These are phyloP conservation scores for Talaromyces trachyspermus DNA, from an alignment of 495 filamentous ascomycete species.

Conservation along the genomic window DNA sequence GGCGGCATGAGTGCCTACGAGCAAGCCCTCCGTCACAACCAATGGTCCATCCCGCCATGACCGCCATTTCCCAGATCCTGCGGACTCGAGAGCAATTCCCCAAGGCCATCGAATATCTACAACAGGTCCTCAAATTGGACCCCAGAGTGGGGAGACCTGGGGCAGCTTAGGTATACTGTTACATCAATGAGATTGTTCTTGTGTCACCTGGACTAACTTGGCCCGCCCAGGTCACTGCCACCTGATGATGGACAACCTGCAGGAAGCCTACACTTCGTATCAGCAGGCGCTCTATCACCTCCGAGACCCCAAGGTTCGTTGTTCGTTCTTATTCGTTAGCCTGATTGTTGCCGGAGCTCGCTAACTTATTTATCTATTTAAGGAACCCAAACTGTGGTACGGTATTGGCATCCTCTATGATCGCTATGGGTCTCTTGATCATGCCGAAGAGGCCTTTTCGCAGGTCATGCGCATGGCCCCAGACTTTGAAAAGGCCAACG, in stretches of 20 bases:
- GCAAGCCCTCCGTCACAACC: conserved; percentile 77
- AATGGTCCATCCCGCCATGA: conserved; percentile 92
- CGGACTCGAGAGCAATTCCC: conserved; percentile 88
- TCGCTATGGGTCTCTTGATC: conserved; percentile 91
- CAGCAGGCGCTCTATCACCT: conserved; percentile 92
- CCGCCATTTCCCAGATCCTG: conserved; percentile 83
- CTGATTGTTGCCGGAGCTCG: not conserved
- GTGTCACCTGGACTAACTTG: conserved; percentile 9
- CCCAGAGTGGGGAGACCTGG: conserved; percentile 91
- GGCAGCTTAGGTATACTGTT: conserved; percentile 69
- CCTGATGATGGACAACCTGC: conserved; percentile 98
- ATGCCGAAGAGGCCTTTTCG: conserved; percentile 96
- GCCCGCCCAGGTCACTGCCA: conserved; percentile 71
- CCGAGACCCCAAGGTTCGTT: conserved; percentile 80
- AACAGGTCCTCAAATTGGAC: conserved; percentile 87
- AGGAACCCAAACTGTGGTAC: conserved; percentile 99
- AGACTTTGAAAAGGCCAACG: conserved; percentile 97
- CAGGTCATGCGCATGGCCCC: conserved; percentile 99
- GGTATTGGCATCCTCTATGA: conserved; percentile 98
- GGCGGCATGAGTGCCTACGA: conserved; percentile 85
- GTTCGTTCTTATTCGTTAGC: not conserved
- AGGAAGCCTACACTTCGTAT: conserved; percentile 96
- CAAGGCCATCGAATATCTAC: conserved; percentile 88
- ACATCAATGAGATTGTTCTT: conserved; percentile 7
- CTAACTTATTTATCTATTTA: not conserved